Evolutionary conservation across 805 yeast species (phyloP), one percentile per base, ranked within the genome.

Genomic region (Ogataea sp.): DNA sequence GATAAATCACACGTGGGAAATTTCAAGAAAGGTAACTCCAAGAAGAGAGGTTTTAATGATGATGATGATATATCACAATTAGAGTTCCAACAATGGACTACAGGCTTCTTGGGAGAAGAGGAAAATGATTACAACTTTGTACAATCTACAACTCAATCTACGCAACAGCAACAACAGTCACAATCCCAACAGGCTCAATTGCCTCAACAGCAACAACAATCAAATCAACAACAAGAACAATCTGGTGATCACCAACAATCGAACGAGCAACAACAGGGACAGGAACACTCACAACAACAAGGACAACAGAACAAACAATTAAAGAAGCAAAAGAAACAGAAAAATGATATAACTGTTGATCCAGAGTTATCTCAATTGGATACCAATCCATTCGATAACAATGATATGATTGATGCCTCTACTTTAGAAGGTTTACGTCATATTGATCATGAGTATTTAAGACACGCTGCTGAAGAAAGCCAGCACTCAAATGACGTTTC

Each of bases 361-460:
- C 81, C 82, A 0, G 82, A 71, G 46, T 51, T 78, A 29, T 73
- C 78, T 9, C 71, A 71, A 26, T 43, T 73, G 20, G 78, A 71
- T 41, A 48, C 62, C 3, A 50, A 65, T 10, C 51, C 71, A 15
- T 61, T 81, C 40, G 87, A 80, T 10, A 77, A 80, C 43, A 85
- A 80, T 35, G 85, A 84, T 2, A 77, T 82, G 34, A 64, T 78
- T 45, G 84, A 80, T 49, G 84, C 86, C 0, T 68, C 80, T 38
- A 76, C 79, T 32, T 64, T 80, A 41, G 80, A 81, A 17, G 67
- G 65, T 45, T 52, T 70, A 17, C 61, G 64, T 6, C 46, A 52
- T 2, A 47, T 61, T 26, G 64, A 56, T 37, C 56, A 50, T 23
- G 60, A 55, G 20, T 57, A 58, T 42, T 38, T 58, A 25, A 42